phyloP scores from a whole-genome alignment of 768 basidiomycete genomes.

The Trametes maxima region DNA sequence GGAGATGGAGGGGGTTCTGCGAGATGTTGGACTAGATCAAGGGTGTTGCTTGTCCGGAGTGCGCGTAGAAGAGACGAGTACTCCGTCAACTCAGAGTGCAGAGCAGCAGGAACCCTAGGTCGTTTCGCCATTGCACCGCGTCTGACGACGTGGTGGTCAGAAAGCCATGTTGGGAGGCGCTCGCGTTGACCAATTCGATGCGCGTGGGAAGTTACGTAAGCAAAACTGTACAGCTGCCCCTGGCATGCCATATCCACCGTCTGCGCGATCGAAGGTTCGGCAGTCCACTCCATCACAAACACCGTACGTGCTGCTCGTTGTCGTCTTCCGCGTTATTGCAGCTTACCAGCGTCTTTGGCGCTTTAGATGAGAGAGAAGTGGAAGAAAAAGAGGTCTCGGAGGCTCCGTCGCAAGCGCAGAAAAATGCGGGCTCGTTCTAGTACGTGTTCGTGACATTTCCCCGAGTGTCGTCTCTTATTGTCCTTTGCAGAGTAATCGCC shows the following conservation, averaged over 20 bases:
- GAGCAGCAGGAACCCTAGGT: conserved; percentile 48
- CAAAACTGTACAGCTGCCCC: conserved; percentile 34
- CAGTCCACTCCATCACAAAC: conserved; percentile 25
- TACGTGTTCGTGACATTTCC: conserved; percentile 44
- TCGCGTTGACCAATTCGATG: not conserved
- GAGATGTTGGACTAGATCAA: conserved; percentile 61
- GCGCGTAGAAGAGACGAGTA: conserved; percentile 68
- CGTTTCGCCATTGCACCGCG: conserved; percentile 40
- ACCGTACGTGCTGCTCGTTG: conserved; percentile 15
- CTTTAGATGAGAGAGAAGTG: conserved; percentile 96
- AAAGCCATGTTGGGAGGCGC: not conserved
- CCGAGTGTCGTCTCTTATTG: not conserved
- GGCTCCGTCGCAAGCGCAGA: conserved; percentile 92
- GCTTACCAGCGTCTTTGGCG: not conserved
- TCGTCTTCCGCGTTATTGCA: not conserved
- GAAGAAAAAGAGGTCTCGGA: conserved; percentile 94
- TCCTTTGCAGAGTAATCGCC: conserved; percentile 32
- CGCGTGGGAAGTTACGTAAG: conserved; percentile 29
- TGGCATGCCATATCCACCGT: conserved; percentile 26
- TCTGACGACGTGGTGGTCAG: not conserved
- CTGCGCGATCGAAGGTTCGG: conserved; percentile 14
- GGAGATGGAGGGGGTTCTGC: conserved; percentile 30
- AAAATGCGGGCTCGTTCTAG: conserved; percentile 96
- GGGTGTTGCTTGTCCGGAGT: conserved; percentile 55
- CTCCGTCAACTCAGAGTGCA: conserved; percentile 68